Evolutionary conservation across 2,329 filamentous ascomycete species (phyloP).

Genomic region (Aspergillus intermedius): DNA sequence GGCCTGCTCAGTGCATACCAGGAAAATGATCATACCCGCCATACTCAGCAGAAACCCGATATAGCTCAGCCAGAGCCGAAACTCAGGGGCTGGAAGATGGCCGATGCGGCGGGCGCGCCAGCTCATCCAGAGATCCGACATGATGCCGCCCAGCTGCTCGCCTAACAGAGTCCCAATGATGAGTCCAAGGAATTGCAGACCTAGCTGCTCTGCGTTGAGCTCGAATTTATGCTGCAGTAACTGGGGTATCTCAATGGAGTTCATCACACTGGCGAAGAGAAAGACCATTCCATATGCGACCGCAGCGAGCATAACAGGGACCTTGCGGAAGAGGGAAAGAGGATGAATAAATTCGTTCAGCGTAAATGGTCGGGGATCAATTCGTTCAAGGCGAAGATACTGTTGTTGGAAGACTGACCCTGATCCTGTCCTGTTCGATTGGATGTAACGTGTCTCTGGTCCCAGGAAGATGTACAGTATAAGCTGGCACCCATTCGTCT

Average conservation of each 20-base stretch:
- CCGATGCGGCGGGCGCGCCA: constrained; percentile 23
- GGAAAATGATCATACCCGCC: constrained; percentile 50
- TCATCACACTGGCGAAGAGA: constrained; percentile 47
- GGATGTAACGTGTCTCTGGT: constrained; percentile 48
- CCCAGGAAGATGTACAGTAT: constrained; percentile 50
- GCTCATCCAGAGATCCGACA: constrained; percentile 54
- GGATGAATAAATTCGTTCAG: constrained; percentile 48
- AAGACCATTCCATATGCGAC: constrained; percentile 54
- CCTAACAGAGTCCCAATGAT: constrained; percentile 54
- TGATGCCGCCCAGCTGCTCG: constrained; percentile 51
- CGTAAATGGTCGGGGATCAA: constrained; percentile 46
- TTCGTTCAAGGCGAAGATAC: constrained; percentile 41
- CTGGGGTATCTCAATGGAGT: constrained; percentile 55
- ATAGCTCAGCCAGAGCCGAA: constrained; percentile 53
- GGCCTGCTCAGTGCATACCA: constrained; percentile 47
- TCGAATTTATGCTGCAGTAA: constrained; percentile 51
- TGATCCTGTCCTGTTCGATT: constrained; percentile 13
- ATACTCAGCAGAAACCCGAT: constrained; percentile 47
- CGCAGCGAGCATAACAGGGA: constrained; percentile 47
- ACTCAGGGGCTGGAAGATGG: constrained; percentile 44
- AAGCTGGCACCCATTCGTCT: constrained; percentile 51
- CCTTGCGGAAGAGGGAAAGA: constrained; percentile 39
- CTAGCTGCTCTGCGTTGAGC: constrained; percentile 53
- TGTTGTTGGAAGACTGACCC: constrained; percentile 35
- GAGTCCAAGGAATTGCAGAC: constrained; percentile 52